These are phyloP conservation scores for Lojkania enalia DNA, from an alignment of 2,329 filamentous ascomycete genomes.

Conservation along the genomic window DNA sequence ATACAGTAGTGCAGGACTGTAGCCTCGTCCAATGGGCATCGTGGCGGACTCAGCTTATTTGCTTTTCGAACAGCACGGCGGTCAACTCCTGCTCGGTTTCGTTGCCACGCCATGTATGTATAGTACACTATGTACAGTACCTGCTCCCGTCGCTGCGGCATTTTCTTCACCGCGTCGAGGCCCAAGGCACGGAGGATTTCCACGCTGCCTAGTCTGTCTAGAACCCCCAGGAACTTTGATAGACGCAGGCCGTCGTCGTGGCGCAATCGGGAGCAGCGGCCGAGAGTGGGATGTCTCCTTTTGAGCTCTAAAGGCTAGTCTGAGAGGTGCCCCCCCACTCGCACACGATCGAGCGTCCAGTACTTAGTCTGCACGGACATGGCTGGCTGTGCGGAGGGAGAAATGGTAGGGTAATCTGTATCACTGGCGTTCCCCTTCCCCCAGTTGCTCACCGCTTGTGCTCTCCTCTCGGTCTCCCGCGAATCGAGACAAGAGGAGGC, in stretches of 20 bases:
- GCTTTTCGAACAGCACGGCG: neutral
- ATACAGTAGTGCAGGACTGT: neutral
- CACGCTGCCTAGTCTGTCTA: too few relatives aligned
- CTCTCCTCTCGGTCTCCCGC: neutral
- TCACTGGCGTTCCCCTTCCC: constrained; percentile 23
- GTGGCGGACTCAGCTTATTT: neutral
- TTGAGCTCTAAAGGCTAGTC: too few relatives aligned
- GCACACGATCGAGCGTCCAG: too few relatives aligned
- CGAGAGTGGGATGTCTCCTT: constrained; percentile 13
- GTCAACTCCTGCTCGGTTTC: neutral
- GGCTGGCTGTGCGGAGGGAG: constrained; percentile 18
- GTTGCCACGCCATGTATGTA: neutral
- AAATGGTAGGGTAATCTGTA: constrained; percentile 35
- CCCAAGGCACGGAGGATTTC: constrained; percentile 6
- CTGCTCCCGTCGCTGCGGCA: constrained; percentile 13
- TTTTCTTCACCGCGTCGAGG: constrained; percentile 14
- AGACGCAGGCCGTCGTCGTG: too few relatives aligned
- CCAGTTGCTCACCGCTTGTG: constrained; percentile 12
- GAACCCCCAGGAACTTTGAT: too few relatives aligned
- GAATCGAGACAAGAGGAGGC: neutral
- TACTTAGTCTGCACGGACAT: constrained; percentile 15
- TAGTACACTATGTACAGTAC: neutral
- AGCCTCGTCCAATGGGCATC: neutral
- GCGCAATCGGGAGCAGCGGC: neutral
- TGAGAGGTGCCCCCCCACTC: constrained; percentile 5